Evolutionary conservation across 352 stramenopile species (phyloP), one percentile per base, ranked within the genome.

Genomic region (Phytophthora cryptogea): DNA sequence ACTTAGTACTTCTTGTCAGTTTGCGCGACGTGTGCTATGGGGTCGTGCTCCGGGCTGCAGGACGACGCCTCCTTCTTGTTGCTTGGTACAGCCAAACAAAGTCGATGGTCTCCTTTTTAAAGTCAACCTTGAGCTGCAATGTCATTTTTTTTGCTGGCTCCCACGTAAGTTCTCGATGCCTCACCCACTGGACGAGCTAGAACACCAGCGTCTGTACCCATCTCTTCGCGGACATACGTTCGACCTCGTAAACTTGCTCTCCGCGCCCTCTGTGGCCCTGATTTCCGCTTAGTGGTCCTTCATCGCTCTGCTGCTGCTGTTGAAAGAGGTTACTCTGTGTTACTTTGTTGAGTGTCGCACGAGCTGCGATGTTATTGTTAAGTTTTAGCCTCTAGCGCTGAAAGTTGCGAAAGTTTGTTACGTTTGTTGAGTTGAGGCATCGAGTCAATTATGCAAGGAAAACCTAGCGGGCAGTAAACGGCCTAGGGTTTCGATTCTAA

Each of bases 361-460:
- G 20, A 23, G 20, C 20, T 23, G 20, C 32, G 20, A 23, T 1
- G 20, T 23, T 23, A 1, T 23, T 23, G 20, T 23, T 23, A 23
- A 23, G 20, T 23, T 13, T 54, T 33, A 11, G 23, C 5, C 20
- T 54, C 32, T 10, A 2, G 20, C 48, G 48, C 26, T 46, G 27
- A 35, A 55, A 55, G 23, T 55, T 55, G 14, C 48, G 23, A 5
- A n/a, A n/a, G n/a, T n/a, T n/a, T n/a, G n/a, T n/a, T n/a, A n/a
- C n/a, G n/a, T n/a, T n/a, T n/a, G n/a, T n/a, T n/a, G n/a, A n/a
- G n/a, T n/a, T n/a, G n/a, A n/a, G n/a, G n/a, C n/a, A n/a, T n/a
- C n/a, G n/a, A n/a, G n/a, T n/a, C n/a, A n/a, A n/a, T n/a, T n/a
- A n/a, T n/a, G n/a, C n/a, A n/a, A n/a, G n/a, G n/a, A n/a, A n/a